Conservation (phyloP, 139 green algal species). For the Micromonas pusilla region DNA sequence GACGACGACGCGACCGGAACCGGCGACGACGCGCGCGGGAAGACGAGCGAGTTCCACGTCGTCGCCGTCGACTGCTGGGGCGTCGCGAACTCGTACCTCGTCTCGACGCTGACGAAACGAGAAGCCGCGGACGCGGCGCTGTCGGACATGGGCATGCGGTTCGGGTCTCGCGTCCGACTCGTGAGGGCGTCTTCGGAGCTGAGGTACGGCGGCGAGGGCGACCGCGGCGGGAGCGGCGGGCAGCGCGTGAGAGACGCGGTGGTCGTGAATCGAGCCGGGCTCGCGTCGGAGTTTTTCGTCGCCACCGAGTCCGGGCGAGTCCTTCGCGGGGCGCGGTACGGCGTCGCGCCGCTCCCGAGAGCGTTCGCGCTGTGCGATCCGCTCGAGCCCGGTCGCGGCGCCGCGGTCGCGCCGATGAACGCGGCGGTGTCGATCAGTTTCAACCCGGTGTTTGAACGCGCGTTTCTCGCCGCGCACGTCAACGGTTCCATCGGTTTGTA, state of each 20-base stretch:
- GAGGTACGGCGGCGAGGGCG: background rate
- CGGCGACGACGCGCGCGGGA: no score
- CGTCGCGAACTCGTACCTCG: background rate
- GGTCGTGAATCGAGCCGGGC: background rate
- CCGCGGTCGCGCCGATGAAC: background rate
- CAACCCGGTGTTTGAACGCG: background rate
- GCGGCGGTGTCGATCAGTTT: background rate
- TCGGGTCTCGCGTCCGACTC: background rate
- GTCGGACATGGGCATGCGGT: background rate
- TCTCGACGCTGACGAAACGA: background rate
- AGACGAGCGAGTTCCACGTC: background rate
- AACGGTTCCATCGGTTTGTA: background rate
- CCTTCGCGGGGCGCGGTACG: slow-evolving; percentile 21
- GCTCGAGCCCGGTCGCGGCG: background rate
- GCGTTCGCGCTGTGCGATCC: background rate
- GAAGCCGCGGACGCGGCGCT: background rate
- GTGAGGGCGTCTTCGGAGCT: background rate
- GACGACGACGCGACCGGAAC: background rate
- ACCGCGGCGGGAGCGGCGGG: background rate
- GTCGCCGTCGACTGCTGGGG: background rate
- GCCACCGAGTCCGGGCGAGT: background rate
- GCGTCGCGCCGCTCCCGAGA: background rate
- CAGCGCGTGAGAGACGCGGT: background rate
- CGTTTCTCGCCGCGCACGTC: background rate
- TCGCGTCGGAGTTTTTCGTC: slow-evolving; percentile 7